Base-by-base conservation (phyloP, 1,284 basidiomycete species). In the Leccinum solheimii region DNA sequence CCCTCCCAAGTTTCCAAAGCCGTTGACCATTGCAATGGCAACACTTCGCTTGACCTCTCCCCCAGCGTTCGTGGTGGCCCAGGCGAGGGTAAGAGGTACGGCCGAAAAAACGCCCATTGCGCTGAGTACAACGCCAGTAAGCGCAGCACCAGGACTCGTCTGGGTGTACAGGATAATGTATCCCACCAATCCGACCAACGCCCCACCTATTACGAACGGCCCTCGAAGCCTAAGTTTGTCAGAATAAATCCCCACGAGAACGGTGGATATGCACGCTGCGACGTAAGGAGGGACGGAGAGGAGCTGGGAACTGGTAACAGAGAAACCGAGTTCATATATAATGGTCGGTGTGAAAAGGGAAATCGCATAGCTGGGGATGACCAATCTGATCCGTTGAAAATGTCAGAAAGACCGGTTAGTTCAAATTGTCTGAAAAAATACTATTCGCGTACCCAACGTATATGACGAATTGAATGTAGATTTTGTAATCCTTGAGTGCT, bases 341-440 rank as follows among this genome's bases (percentile, higher is more conserved):
- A 86, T 84, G 1, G 80, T 83, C 1, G 83, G 85, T 0, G 77
- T 76, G 66, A 87, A 87, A 26, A 87, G 76, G 9, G 85, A 78
- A 62, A 86, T 79, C 14, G 82, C 80, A 66, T 86, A 86, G 32
- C 81, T 74, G 5, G 86, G 80, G 57, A 82, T 72, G 56, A 84
- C 71, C 45, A 81, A 62, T 26, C 81, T 76, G 56, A 14, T 11
- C 7, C 45, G 38, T 27, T n/a, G 26, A 60, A 61, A 63, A 56
- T 61, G 6, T 64, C 54, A 59, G 56, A 32, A 51, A 14, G 16
- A 45, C 8, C 16, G 8, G 3, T 9, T 0, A 2, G 11, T 49
- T 23, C 23, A 23, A 23, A 23, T 30, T 27, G 26, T 13, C 30
- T 19, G 43, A 26, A 14, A 16, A 43, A n/a, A 16, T 0, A 30